Conservation (phyloP, 148 eudicot species). For the Polygonum maritimum region DNA sequence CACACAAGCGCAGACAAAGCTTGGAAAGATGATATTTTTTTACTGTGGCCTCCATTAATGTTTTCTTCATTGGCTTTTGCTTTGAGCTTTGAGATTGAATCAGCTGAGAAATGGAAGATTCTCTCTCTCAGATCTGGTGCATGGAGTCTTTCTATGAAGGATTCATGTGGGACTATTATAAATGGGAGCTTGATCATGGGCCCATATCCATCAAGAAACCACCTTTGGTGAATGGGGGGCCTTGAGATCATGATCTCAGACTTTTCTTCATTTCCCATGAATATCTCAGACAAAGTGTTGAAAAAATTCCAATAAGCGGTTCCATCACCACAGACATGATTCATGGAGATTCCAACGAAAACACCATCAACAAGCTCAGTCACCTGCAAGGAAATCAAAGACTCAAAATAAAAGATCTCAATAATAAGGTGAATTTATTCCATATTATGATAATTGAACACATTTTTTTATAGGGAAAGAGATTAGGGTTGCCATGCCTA, state of each 20-base stretch:
- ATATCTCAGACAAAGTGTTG: conserved; percentile 18
- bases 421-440: no score
- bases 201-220: not conserved
- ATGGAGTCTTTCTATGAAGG: no score
- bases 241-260: not conserved
- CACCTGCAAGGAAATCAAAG: conserved; percentile 8
- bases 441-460: no score
- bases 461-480: no score
- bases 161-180: no score
- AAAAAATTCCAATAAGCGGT: conserved; percentile 27
- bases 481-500: no score
- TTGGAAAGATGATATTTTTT: conserved; percentile 23
- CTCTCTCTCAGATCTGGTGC: conserved; percentile 8
- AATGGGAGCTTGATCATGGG: not conserved
- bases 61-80: conserved; percentile 19
- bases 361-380: conserved; percentile 24
- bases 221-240: not conserved
- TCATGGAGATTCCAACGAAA: conserved; percentile 15
- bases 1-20: conserved; percentile 23
- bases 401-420: no score
- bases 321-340: conserved; percentile 20
- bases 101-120: conserved; percentile 20
- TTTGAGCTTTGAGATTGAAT: conserved; percentile 16
- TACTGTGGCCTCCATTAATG: not conserved
- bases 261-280: conserved; percentile 1